phyloP scores from a whole-genome alignment of 2,329 filamentous ascomycete species.

The Hypoxylon sp. region DNA sequence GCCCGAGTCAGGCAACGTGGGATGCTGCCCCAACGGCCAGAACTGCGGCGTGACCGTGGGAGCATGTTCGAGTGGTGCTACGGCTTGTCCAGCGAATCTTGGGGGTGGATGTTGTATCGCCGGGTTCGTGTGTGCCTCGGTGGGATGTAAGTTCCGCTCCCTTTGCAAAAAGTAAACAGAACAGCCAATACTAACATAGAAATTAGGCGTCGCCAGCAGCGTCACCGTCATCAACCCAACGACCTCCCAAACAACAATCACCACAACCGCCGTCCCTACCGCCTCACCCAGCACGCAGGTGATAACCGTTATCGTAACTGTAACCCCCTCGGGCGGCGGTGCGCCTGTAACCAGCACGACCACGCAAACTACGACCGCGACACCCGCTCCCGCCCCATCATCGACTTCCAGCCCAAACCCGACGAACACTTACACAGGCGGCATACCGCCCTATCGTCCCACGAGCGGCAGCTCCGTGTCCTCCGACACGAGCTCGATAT shows the following conservation, averaged over 20 bases:
- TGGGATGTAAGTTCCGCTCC: constrained; percentile 73
- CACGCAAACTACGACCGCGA: constrained; percentile 54
- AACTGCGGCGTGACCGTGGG: constrained; percentile 75
- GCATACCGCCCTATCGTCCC: constrained; percentile 54
- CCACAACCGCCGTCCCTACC: constrained; percentile 56
- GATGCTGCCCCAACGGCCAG: constrained; percentile 79
- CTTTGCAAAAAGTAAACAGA: constrained; percentile 3
- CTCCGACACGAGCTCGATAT: constrained; percentile 52
- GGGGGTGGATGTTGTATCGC: constrained; percentile 84
- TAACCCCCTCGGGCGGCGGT: constrained; percentile 57
- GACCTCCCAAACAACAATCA: constrained; percentile 56
- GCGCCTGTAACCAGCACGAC: constrained; percentile 53
- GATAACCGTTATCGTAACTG: constrained; percentile 59
- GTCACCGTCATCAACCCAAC: constrained; percentile 50
- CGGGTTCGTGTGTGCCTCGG: constrained; percentile 77
- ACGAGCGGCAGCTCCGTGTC: constrained; percentile 58
- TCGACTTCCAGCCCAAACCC: constrained; percentile 48
- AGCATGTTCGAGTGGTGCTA: constrained; percentile 73
- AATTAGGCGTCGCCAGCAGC: constrained; percentile 56
- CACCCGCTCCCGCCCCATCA: constrained; percentile 52
- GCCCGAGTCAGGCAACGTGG: constrained; percentile 74
- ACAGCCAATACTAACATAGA: constrained; percentile 8
- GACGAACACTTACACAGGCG: constrained; percentile 57
- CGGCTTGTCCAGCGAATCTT: constrained; percentile 73
- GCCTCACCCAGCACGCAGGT: constrained; percentile 54